phyloP scores from a whole-genome alignment of 2,329 filamentous ascomycete species.

The Aspergillus quadricinctus region DNA sequence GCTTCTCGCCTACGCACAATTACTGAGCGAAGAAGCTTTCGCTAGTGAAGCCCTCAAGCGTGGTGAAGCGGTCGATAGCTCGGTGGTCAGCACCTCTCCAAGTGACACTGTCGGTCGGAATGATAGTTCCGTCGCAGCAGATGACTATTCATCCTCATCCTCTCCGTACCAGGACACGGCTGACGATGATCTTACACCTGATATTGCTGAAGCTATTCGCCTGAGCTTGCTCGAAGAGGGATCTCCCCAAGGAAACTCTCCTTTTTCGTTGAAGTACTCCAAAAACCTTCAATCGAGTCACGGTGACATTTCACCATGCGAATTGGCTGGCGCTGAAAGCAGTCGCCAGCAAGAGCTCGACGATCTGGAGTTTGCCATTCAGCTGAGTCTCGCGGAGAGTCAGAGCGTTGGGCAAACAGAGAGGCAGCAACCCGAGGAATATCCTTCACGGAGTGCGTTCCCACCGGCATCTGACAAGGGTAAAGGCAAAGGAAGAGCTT shows the following conservation, averaged over 20 bases:
- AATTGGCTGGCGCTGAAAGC: constrained; percentile 24
- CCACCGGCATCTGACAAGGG: constrained; percentile 22
- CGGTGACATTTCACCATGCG: constrained; percentile 14
- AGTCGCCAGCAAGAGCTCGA: constrained; percentile 47
- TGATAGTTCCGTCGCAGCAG: constrained; percentile 24
- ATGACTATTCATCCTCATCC: constrained; percentile 32
- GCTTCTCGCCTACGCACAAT: constrained; percentile 57
- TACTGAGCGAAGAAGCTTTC: constrained; percentile 58
- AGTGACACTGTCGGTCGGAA: constrained; percentile 33
- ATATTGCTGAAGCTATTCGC: constrained; percentile 61
- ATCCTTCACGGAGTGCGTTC: constrained; percentile 24
- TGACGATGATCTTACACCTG: constrained; percentile 51
- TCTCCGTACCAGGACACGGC: constrained; percentile 35
- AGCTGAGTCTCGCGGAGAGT: constrained; percentile 59
- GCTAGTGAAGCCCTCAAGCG: constrained; percentile 47
- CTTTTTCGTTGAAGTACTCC: constrained; percentile 34
- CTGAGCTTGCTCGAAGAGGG: constrained; percentile 43
- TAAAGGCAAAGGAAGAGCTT: constrained; percentile 32
- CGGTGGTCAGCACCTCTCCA: constrained; percentile 35
- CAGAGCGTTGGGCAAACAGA: constrained; percentile 39
- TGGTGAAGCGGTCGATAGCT: constrained; percentile 39
- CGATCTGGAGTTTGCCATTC: constrained; percentile 59
- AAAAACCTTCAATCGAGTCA: constrained; percentile 21
- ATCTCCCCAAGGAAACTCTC: constrained; percentile 13
- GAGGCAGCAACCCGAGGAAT: constrained; percentile 26